Base-by-base conservation (phyloP, 257 asterid species). In the Dorcoceras hygrometricum region DNA sequence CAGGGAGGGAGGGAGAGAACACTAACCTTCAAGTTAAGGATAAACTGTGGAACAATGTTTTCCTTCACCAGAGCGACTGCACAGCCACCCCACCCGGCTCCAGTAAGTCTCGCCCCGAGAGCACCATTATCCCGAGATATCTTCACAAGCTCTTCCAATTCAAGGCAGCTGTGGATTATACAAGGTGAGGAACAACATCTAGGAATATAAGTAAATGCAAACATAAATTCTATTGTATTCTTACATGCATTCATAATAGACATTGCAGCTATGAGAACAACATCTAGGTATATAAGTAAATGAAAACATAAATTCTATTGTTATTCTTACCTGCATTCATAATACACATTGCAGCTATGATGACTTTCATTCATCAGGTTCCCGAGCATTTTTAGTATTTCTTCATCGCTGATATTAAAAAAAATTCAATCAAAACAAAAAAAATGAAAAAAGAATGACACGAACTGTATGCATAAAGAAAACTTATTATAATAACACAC, bases 1-100 rank as follows among this genome's bases (percentile, higher is more conserved):
- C 14, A 16, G 16, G 8, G 53, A 25, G 60, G 26, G 59, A 59
- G 51, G 20, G 67, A 23, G 2, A n/a, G n/a, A n/a, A 60, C 16
- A 63, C 75, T 48, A 32, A 87, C 96, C 95, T 94, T 94, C 85
- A 90, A 76, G 75, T 90, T 90, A 22, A 87, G 96, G 67, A 94
- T 94, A 68, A 90, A 94, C 32, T 85, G 91, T 19, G 95, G 97
- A 36, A 90, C 91, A 10, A 78, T 75, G 63, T 68, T 84, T 75
- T 94, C 99, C 79, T 88, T 88, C 64, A 94, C 99, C n/a, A 94
- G 79, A n/a, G 97, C 96, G 28, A 94, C 99, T 0, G 91, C 89
- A 77, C 99, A 94, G 28, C 97, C 99, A 57, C 99, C 99, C 99
- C 99, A 94, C 71, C 99, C 97, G 4, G 99, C 99, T 64, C 99